Evolutionary conservation across 1,284 basidiomycete genomes (phyloP).

Genomic region (Ceratobasidium papillatum): DNA sequence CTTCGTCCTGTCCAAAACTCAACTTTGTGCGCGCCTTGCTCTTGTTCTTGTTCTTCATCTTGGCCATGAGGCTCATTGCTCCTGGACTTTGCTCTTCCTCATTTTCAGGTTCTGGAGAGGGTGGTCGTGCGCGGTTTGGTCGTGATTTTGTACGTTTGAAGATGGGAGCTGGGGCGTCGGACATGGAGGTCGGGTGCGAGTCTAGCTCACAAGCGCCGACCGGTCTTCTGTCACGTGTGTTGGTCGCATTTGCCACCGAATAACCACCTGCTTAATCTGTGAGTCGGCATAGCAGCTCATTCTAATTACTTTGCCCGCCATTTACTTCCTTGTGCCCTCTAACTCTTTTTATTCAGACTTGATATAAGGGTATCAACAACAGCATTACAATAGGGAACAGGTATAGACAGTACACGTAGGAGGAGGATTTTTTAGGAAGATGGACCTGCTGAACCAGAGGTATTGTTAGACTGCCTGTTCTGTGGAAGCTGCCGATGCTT

Average conservation of each 20-base stretch:
- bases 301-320: too few relatives aligned
- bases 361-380: too few relatives aligned
- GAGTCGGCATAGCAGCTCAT: too few relatives aligned
- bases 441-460: too few relatives aligned
- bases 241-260: too few relatives aligned
- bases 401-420: too few relatives aligned
- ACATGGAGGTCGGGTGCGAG: conserved; percentile 31
- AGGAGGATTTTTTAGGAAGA: too few relatives aligned
- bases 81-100: conserved; percentile 41
- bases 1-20: conserved; percentile 85
- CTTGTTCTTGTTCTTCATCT: conserved; percentile 68
- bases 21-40: conserved; percentile 70
- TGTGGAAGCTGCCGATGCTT: neutral
- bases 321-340: too few relatives aligned
- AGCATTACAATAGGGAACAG: too few relatives aligned
- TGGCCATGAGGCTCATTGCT: conserved; percentile 53
- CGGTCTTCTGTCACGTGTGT: neutral
- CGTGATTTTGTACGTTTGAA: conserved; percentile 45
- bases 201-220: neutral
- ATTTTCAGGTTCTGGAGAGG: conserved; percentile 27
- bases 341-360: too few relatives aligned
- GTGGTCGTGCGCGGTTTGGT: conserved; percentile 41
- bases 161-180: conserved; percentile 42
- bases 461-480: neutral
- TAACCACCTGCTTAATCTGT: too few relatives aligned